Conservation (phyloP, 805 yeast species). For the Starmera dryadoides region DNA sequence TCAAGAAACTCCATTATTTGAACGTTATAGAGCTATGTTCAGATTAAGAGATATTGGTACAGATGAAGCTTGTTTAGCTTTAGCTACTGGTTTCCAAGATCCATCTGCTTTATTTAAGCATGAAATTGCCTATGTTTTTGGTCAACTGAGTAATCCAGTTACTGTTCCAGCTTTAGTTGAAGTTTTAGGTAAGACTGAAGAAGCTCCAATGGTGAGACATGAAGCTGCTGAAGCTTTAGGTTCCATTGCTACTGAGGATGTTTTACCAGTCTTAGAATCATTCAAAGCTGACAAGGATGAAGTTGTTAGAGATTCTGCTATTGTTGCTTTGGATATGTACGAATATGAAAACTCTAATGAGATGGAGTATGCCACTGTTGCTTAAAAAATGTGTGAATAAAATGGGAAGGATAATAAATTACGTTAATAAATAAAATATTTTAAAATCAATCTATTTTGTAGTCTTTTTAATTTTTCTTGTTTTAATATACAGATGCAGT, state of each 20-base stretch:
- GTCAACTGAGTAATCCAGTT: constrained; percentile 91
- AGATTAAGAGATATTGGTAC: constrained; percentile 92
- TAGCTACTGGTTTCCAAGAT: constrained; percentile 86
- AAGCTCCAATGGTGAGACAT: constrained; percentile 99
- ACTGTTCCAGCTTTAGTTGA: constrained; percentile 83
- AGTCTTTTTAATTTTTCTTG: no score
- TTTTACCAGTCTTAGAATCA: constrained; percentile 76
- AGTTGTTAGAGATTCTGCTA: constrained; percentile 94
- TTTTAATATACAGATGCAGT: no score
- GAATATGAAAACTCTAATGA: constrained; percentile 86
- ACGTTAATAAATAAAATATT: no score
- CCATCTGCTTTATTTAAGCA: constrained; percentile 93
- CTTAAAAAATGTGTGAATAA: constrained; percentile 2
- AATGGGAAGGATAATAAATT: no score
- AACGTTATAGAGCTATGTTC: constrained; percentile 98
- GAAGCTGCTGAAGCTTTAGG: constrained; percentile 99
- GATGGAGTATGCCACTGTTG: constrained; percentile 54
- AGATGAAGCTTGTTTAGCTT: constrained; percentile 86
- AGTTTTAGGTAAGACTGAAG: constrained; percentile 66
- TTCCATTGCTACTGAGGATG: constrained; percentile 92
- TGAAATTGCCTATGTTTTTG: constrained; percentile 97
- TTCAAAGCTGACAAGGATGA: constrained; percentile 75
- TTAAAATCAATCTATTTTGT: no score
- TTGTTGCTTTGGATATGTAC: constrained; percentile 97
- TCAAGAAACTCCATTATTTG: constrained; percentile 73